Evolutionary conservation across 2,329 filamentous ascomycete genomes (phyloP).

Genomic region (Zelopaecilomyces penicillatus): DNA sequence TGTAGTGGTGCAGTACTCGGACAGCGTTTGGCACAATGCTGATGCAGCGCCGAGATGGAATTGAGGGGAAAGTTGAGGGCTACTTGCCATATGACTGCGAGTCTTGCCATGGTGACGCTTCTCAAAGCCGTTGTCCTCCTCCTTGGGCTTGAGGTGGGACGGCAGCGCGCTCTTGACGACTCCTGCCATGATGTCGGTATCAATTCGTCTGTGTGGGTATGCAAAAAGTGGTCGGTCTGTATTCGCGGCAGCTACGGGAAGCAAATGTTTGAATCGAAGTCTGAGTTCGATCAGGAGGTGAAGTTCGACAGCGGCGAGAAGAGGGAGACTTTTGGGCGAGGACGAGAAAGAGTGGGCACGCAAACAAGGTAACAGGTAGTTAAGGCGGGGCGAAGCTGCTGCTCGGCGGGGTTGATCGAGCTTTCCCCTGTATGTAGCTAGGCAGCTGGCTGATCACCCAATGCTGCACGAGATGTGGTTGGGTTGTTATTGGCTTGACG

Average conservation of each 20-base stretch:
- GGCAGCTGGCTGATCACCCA: background rate
- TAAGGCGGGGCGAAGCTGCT: slow-evolving; percentile 6
- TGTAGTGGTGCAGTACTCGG: no score
- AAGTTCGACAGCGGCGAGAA: background rate
- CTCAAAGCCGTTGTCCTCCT: slow-evolving; percentile 42
- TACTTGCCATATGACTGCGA: slow-evolving; percentile 74
- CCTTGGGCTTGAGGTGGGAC: slow-evolving; percentile 67
- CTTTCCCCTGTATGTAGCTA: slow-evolving; percentile 8
- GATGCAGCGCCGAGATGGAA: no score
- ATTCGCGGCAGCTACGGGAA: background rate
- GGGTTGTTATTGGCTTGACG: slow-evolving; percentile 7
- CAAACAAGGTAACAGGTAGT: slow-evolving; percentile 3
- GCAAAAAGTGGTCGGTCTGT: slow-evolving; percentile 4
- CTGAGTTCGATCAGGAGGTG: background rate
- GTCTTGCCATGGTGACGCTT: slow-evolving; percentile 75
- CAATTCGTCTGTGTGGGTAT: slow-evolving; percentile 5
- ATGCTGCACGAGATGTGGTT: background rate
- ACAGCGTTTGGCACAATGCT: no score
- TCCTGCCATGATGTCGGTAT: slow-evolving; percentile 53
- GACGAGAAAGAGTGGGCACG: slow-evolving; percentile 1
- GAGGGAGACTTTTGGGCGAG: slow-evolving; percentile 2
- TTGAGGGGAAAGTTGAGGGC: background rate
- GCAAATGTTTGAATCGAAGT: slow-evolving; percentile 1
- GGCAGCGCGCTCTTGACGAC: slow-evolving; percentile 69
- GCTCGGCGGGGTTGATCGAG: slow-evolving; percentile 10